phyloP scores from a whole-genome alignment of 169 alveolate species.

The Eimeria mitis region DNA sequence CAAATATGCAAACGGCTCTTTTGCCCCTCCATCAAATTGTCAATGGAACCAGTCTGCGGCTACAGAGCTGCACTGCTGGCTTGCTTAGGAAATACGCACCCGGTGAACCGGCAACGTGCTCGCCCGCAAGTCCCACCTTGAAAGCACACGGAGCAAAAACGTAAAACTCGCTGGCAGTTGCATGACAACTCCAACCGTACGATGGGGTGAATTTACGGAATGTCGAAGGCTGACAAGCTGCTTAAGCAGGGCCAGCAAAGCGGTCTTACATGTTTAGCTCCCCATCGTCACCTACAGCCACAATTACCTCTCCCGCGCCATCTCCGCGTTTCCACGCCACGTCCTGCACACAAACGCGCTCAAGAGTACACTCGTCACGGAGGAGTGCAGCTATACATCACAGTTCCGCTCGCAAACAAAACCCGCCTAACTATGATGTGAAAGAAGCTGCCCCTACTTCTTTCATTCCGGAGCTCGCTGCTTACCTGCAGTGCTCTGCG shows the following conservation, averaged over 20 bases:
- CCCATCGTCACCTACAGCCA: slow-evolving; percentile 82
- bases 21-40: background rate
- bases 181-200: background rate
- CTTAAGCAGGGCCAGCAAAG: background rate
- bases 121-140: slow-evolving; percentile 81
- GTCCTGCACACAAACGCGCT: slow-evolving; percentile 48
- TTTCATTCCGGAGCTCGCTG: background rate
- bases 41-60: background rate
- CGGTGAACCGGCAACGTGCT: slow-evolving; percentile 77
- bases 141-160: slow-evolving; percentile 14
- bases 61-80: background rate
- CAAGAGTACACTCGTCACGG: background rate
- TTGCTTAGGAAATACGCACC: slow-evolving; percentile 27
- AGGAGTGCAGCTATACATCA: background rate
- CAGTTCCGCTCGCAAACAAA: background rate
- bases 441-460: background rate
- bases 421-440: no score
- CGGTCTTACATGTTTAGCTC: slow-evolving; percentile 65
- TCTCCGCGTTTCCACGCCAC: slow-evolving; percentile 81
- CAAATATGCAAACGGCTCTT: background rate
- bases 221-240: background rate
- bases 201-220: background rate
- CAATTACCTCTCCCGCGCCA: slow-evolving; percentile 71
- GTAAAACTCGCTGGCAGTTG: background rate
- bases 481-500: slow-evolving; percentile 66